These are phyloP conservation scores for Acanthamoeba sp. DNA, from an alignment of 208 protist species.

Conservation along the genomic window DNA sequence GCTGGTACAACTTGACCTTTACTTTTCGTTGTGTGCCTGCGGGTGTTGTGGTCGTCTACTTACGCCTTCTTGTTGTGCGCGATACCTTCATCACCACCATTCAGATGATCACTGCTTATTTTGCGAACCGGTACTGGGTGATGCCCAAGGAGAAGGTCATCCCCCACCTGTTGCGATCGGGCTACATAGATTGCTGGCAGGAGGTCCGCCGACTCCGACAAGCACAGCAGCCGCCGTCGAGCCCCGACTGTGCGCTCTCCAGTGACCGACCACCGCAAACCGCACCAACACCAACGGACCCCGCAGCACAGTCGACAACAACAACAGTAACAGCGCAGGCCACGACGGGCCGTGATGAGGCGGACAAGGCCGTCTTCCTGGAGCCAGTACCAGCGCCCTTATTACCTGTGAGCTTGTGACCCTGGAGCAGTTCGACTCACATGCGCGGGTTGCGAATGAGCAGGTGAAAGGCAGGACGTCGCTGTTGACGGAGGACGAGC, in stretches of 20 bases:
- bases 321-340: neutral
- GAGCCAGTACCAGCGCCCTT: too few species aligned
- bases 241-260: too few species aligned
- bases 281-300: neutral
- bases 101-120: conserved; percentile 14
- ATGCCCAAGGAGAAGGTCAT: neutral
- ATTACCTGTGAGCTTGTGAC: too few species aligned
- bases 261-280: too few species aligned
- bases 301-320: neutral
- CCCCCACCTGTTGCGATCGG: neutral
- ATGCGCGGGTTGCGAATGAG: too few species aligned
- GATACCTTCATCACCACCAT: neutral
- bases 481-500: conserved; percentile 2
- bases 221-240: too few species aligned
- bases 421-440: too few species aligned
- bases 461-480: neutral
- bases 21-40: too few species aligned
- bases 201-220: neutral
- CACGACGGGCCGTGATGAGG: too few species aligned
- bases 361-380: too few species aligned
- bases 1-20: neutral
- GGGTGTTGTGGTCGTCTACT: too few species aligned
- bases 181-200: conserved; percentile 5
- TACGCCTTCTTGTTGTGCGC: too few species aligned
- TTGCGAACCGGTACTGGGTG: neutral